These are phyloP conservation scores for Chimonanthus praecox DNA, from an alignment of 164 flowering plant genomes.

Conservation along the genomic window DNA sequence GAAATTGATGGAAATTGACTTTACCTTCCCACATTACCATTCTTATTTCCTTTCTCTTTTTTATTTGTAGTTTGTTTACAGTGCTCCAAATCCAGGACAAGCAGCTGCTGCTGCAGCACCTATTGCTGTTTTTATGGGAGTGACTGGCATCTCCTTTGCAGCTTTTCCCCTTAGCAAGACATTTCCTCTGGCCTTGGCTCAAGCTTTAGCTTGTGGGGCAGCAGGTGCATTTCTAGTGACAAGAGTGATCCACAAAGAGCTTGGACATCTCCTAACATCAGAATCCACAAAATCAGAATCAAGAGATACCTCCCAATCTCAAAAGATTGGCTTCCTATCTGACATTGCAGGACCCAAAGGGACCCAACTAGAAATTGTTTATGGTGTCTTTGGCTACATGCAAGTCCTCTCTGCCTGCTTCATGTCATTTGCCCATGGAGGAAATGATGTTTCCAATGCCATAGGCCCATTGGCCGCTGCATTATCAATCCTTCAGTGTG, in stretches of 20 bases:
- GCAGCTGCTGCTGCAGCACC: constrained; percentile 99
- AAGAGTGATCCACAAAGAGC: constrained; percentile 63
- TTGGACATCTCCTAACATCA: constrained; percentile 68
- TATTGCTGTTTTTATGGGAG: constrained; percentile 77
- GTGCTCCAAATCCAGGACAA: constrained; percentile 94
- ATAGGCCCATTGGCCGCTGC: constrained; percentile 98
- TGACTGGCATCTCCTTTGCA: constrained; percentile 68
- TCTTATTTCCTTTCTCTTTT: background rate
- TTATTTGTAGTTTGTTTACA: constrained; percentile 83
- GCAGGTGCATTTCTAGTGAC: constrained; percentile 64
- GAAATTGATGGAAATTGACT: background rate
- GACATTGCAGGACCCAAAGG: constrained; percentile 94
- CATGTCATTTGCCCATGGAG: constrained; percentile 99
- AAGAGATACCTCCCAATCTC: constrained; percentile 18
- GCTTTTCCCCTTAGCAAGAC: constrained; percentile 84
- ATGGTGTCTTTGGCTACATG: constrained; percentile 96
- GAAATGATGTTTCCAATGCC: constrained; percentile 96
- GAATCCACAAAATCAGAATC: constrained; percentile 26
- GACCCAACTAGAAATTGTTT: constrained; percentile 83
- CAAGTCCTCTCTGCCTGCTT: constrained; percentile 96
- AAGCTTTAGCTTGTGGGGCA: constrained; percentile 73
- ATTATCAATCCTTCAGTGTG: constrained; percentile 66
- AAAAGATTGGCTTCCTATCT: constrained; percentile 62
- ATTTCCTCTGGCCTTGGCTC: constrained; percentile 49
- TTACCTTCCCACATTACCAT: background rate